These are phyloP conservation scores for Oemleria cerasiformis DNA, from an alignment of 306 rosid species.

Conservation along the genomic window DNA sequence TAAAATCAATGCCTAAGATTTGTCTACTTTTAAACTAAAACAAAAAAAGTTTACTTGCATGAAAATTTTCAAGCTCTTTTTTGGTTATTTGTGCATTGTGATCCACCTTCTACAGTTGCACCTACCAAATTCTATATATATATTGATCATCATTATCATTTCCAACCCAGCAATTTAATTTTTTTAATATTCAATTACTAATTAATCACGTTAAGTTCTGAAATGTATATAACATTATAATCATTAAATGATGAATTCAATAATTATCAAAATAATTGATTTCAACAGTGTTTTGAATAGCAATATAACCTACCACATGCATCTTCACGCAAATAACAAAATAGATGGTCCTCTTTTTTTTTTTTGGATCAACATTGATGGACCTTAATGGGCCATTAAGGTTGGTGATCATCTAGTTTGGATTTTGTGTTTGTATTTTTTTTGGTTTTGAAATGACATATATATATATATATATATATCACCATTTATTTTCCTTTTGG, in stretches of 20 bases:
- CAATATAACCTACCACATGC: background rate
- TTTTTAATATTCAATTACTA: no score
- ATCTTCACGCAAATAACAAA: background rate
- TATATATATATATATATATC: no score
- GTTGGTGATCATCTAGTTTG: background rate
- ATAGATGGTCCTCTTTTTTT: no score
- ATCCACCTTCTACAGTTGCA: background rate
- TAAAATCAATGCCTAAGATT: conserved; percentile 36
- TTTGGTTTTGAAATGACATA: background rate
- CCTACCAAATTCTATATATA: background rate
- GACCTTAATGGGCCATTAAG: background rate
- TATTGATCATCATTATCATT: background rate
- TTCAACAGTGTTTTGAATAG: background rate
- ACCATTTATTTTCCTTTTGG: background rate
- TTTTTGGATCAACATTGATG: no score
- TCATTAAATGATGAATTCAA: background rate
- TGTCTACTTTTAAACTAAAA: conserved; percentile 26
- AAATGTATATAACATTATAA: no score
- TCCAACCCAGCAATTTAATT: background rate
- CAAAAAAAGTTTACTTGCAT: conserved; percentile 15
- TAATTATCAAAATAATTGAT: background rate
- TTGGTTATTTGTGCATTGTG: background rate
- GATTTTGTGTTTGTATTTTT: background rate
- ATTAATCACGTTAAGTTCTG: no score
- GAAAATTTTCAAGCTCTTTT: background rate